Conservation (phyloP, 192 early-diverging fungal species). For the Oehlia diaphana region DNA sequence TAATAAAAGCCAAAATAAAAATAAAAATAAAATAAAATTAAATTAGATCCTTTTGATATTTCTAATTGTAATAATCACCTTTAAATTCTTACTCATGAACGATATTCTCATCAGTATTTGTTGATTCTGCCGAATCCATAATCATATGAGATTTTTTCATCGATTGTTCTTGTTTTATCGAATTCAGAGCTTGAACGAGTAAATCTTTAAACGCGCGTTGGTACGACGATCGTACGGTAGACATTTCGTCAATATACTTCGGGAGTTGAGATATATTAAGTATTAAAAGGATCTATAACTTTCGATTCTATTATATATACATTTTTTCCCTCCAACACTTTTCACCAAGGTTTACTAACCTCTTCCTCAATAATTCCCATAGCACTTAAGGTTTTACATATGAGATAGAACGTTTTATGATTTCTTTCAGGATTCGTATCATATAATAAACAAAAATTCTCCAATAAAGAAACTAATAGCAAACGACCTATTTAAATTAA, state of each 20-base stretch:
- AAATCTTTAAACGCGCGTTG: constrained; percentile 84
- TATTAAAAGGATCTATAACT: not conserved
- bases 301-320: not conserved
- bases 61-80: constrained; percentile 10
- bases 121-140: constrained; percentile 45
- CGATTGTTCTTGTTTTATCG: constrained; percentile 53
- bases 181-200: constrained; percentile 75
- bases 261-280: not conserved
- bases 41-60: not conserved
- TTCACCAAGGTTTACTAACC: constrained; percentile 23
- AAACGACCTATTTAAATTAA: constrained; percentile 54
- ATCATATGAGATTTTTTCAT: constrained; percentile 47
- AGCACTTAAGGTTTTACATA: constrained; percentile 81
- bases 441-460: constrained; percentile 89
- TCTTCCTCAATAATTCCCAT: constrained; percentile 84
- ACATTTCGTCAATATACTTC: constrained; percentile 76
- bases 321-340: not conserved
- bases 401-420: constrained; percentile 79
- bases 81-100: constrained; percentile 30
- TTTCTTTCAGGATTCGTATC: constrained; percentile 85
- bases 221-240: constrained; percentile 77
- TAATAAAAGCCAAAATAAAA: not conserved
- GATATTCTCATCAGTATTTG: constrained; percentile 29
- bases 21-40: not conserved
- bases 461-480: constrained; percentile 84